A percentile compares a stretch with the other conserved stretches of the same genome.
phyloP scores from a whole-genome alignment of 108 stramenopile genomes.

The Skeletonema grethae region DNA sequence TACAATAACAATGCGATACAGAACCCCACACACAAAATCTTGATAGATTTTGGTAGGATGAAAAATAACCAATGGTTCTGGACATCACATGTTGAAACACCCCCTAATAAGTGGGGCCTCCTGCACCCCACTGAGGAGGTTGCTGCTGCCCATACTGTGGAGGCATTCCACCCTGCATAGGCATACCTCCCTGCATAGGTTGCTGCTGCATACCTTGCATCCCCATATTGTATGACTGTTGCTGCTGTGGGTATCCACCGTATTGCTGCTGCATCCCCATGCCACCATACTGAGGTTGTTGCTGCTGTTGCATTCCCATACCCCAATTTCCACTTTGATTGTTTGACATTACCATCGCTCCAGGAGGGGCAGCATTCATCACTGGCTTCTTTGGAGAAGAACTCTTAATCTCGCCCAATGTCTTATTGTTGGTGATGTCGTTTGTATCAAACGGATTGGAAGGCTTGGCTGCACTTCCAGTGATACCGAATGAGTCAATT shows the following conservation, averaged over 20 bases:
- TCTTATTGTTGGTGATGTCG: constrained; percentile 61
- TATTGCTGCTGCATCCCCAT: constrained; percentile 33
- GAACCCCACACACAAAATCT: constrained; percentile 30
- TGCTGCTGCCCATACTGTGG: constrained; percentile 65
- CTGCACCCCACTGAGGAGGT: constrained; percentile 44
- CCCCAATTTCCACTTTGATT: constrained; percentile 74
- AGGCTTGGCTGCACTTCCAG: constrained; percentile 32
- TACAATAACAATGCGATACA: neutral
- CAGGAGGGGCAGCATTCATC: constrained; percentile 51
- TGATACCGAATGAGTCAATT: constrained; percentile 38
- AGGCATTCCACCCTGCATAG: constrained; percentile 34
- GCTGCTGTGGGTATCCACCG: constrained; percentile 15
- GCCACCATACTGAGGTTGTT: constrained; percentile 38
- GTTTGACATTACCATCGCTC: constrained; percentile 66
- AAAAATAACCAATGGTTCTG: constrained; percentile 5
- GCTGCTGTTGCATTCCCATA: constrained; percentile 53
- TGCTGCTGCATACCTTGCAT: constrained; percentile 44
- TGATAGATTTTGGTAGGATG: constrained; percentile 19
- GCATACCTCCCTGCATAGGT: constrained; percentile 25
- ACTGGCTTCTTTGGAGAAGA: constrained; percentile 43
- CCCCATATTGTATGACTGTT: constrained; percentile 35
- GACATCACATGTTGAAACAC: neutral
- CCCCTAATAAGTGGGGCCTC: constrained; percentile 21
- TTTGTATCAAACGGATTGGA: constrained; percentile 53
- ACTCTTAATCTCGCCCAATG: constrained; percentile 48